Percentiles rank a stretch among this genome's conserved stretches.
Evolutionary conservation across 768 basidiomycete genomes (phyloP).

Genomic region (Agrocybe pediades): DNA sequence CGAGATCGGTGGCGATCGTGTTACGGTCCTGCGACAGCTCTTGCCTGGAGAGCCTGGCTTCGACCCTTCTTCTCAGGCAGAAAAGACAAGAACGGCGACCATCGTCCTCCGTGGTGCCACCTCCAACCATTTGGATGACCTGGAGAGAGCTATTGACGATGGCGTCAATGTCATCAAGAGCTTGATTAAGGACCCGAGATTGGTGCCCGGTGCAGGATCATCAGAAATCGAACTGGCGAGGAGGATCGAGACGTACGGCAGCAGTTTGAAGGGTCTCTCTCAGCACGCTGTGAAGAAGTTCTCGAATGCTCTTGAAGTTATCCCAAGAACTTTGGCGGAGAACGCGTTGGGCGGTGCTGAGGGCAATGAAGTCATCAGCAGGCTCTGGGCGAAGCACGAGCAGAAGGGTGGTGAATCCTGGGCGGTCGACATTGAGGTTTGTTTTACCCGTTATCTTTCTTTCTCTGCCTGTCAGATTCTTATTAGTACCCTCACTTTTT

Average conservation of each 20-base stretch:
- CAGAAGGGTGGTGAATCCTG: slow-evolving; percentile 69
- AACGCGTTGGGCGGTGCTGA: slow-evolving; percentile 91
- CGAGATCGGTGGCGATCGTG: slow-evolving; percentile 97
- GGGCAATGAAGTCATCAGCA: slow-evolving; percentile 89
- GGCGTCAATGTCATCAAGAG: slow-evolving; percentile 96
- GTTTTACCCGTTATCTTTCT: slow-evolving; percentile 14
- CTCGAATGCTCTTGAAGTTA: slow-evolving; percentile 86
- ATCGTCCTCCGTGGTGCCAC: slow-evolving; percentile 96
- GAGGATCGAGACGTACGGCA: slow-evolving; percentile 84
- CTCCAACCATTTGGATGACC: slow-evolving; percentile 90
- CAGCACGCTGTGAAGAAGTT: slow-evolving; percentile 95
- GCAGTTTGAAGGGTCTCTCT: slow-evolving; percentile 83
- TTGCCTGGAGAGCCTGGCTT: slow-evolving; percentile 64
- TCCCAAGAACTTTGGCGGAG: slow-evolving; percentile 91
- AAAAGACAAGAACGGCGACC: slow-evolving; percentile 88
- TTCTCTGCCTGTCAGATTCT: neutral
- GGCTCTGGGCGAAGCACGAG: slow-evolving; percentile 90
- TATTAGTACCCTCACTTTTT: too few species aligned
- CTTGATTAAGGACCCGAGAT: slow-evolving; percentile 83
- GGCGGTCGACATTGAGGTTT: slow-evolving; percentile 90
- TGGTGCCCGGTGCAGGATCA: slow-evolving; percentile 94
- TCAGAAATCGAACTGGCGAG: slow-evolving; percentile 91
- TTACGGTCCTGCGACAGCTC: slow-evolving; percentile 92
- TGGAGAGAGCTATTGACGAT: slow-evolving; percentile 95
- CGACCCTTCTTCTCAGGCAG: slow-evolving; percentile 49